phyloP scores from a whole-genome alignment of 1,284 basidiomycete species.

The Pseudozyma flocculosa region DNA sequence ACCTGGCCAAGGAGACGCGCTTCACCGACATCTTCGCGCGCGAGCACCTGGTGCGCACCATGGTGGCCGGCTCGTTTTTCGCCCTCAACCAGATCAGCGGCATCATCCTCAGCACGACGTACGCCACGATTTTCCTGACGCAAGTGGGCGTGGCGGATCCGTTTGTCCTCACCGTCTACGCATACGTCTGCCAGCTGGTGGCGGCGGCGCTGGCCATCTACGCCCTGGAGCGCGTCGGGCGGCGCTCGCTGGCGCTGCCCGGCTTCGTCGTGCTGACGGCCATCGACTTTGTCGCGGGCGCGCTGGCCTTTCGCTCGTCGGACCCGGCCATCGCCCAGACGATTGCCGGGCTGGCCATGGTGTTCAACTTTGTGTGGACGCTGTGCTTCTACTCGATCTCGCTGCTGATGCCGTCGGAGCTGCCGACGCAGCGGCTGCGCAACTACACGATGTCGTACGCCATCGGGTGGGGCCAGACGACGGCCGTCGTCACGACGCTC shows the following conservation, averaged over 20 bases:
- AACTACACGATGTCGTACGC: constrained; percentile 49
- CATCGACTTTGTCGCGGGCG: constrained; percentile 37
- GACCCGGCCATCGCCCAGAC: constrained; percentile 18
- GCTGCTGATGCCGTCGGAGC: constrained; percentile 43
- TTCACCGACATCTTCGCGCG: constrained; percentile 42
- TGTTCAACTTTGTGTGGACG: constrained; percentile 49
- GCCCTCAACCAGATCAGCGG: constrained; percentile 47
- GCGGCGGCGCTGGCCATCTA: constrained; percentile 40
- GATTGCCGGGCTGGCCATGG: constrained; percentile 40
- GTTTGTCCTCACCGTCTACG: constrained; percentile 39
- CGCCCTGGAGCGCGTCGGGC: constrained; percentile 38
- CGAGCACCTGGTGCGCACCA: constrained; percentile 33
- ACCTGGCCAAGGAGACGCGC: constrained; percentile 20
- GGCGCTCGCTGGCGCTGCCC: constrained; percentile 32
- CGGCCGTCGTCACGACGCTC: constrained; percentile 45
- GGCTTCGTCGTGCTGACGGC: constrained; percentile 35
- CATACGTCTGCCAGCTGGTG: constrained; percentile 31
- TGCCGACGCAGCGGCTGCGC: constrained; percentile 40
- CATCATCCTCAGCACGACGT: constrained; percentile 46
- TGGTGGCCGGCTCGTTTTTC: constrained; percentile 45
- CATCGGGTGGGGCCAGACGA: constrained; percentile 43
- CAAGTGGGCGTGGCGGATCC: constrained; percentile 37
- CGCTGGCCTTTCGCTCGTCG: constrained; percentile 21
- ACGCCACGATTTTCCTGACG: constrained; percentile 41
- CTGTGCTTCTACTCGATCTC: constrained; percentile 47